Conservation (phyloP, 2,329 filamentous ascomycete genomes). For the Aspergillus oerlinghausenensis region DNA sequence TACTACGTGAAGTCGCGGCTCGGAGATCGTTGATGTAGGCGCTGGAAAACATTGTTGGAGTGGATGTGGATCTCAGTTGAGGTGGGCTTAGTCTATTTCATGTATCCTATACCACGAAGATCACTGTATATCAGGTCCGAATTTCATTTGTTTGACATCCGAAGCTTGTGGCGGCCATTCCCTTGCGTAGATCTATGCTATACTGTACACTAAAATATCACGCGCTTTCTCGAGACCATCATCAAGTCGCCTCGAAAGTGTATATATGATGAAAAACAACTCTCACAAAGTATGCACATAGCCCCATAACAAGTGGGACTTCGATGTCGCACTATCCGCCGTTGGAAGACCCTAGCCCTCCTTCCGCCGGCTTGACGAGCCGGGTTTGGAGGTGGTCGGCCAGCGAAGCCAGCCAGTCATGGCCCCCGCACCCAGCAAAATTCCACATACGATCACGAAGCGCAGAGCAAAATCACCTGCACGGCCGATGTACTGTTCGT, state of each 20-base stretch:
- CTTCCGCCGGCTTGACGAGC: constrained; percentile 5
- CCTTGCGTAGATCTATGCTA: background rate
- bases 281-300: background rate
- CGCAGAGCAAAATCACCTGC: constrained; percentile 27
- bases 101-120: constrained; percentile 27
- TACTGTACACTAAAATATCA: background rate
- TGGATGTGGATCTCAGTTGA: constrained; percentile 7
- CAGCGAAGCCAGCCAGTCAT: constrained; percentile 24
- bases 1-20: background rate
- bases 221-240: background rate
- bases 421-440: constrained; percentile 29
- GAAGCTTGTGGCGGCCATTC: background rate
- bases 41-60: background rate
- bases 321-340: background rate
- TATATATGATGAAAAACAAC: background rate
- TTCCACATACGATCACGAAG: constrained; percentile 37
- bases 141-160: constrained; percentile 25
- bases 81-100: constrained; percentile 20
- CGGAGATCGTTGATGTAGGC: background rate
- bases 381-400: constrained; percentile 1
- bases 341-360: background rate
- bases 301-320: background rate
- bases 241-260: background rate
- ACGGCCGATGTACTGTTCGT: constrained; percentile 20
- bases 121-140: constrained; percentile 32